A percentile compares a stretch with the other conserved stretches of the same genome.
phyloP scores from a whole-genome alignment of 2,329 filamentous ascomycete genomes.

The Chaetomium globosum region DNA sequence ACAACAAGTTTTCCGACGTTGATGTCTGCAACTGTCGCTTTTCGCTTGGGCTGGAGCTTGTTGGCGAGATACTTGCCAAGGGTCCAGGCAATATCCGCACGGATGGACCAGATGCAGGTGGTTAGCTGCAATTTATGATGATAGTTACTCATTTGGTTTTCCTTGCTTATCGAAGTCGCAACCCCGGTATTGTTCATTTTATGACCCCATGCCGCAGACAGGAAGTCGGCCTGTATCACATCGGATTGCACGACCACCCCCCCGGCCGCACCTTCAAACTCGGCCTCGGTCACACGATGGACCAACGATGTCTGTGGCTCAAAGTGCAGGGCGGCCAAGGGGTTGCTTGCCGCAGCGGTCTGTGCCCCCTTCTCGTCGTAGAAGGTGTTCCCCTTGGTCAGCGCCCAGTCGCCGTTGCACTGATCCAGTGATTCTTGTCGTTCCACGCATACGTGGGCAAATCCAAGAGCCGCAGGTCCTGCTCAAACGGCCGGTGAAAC shows the following conservation, averaged over 20 bases:
- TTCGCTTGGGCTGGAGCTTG: background rate
- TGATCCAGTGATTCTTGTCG: conserved; percentile 71
- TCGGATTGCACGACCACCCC: background rate
- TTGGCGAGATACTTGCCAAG: background rate
- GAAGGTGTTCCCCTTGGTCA: conserved; percentile 60
- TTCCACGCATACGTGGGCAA: conserved; percentile 73
- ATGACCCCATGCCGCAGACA: background rate
- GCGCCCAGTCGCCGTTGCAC: conserved; percentile 68
- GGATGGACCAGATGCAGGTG: background rate
- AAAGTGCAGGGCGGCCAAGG: background rate
- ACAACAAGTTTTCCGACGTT: background rate
- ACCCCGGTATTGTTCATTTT: background rate
- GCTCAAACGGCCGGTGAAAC: conserved; percentile 58
- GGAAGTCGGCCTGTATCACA: background rate
- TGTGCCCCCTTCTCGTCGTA: background rate
- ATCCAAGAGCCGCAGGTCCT: conserved; percentile 53
- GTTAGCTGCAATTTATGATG: background rate
- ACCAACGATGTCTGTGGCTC: background rate
- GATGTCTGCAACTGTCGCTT: background rate
- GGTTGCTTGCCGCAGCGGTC: background rate
- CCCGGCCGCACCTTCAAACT: background rate
- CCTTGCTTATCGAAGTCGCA: background rate
- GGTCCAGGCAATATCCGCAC: background rate
- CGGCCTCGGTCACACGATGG: background rate
- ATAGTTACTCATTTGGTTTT: background rate